phyloP scores from a whole-genome alignment of 1,139 yeast species.

The Pichia sp. region DNA sequence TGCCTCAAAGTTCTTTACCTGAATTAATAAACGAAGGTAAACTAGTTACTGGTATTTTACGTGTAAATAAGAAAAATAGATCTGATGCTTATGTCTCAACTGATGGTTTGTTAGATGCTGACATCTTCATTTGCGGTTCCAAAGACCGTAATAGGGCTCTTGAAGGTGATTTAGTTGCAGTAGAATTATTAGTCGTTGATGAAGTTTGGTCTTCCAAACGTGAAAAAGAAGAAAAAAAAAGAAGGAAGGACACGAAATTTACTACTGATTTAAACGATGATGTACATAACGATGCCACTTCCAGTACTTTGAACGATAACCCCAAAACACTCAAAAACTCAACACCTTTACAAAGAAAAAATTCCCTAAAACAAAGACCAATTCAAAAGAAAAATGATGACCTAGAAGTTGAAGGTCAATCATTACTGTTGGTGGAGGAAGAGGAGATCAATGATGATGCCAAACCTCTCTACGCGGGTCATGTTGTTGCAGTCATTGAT shows the following conservation, averaged over 20 bases:
- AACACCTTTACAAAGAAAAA: conserved; percentile 58
- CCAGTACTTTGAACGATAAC: conserved; percentile 13
- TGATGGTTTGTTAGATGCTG: conserved; percentile 92
- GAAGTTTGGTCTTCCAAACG: conserved; percentile 97
- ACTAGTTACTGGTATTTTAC: conserved; percentile 81
- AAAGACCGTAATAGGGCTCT: conserved; percentile 96
- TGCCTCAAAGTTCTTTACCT: conserved; percentile 90
- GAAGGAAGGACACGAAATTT: conserved; percentile 61
- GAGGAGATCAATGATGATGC: conserved; percentile 91
- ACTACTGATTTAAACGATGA: conserved; percentile 45
- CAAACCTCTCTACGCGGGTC: conserved; percentile 95
- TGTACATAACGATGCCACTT: conserved; percentile 60
- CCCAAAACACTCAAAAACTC: conserved; percentile 13
- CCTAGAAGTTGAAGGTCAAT: conserved; percentile 97
- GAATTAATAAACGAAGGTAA: conserved; percentile 84
- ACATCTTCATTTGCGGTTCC: conserved; percentile 96
- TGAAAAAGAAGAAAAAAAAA: conserved; percentile 94
- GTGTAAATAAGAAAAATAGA: conserved; percentile 92
- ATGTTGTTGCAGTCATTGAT: conserved; percentile 95
- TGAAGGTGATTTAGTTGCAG: conserved; percentile 95
- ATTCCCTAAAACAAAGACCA: conserved; percentile 90
- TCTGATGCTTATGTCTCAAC: conserved; percentile 97
- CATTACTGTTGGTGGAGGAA: conserved; percentile 82
- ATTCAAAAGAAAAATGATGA: conserved; percentile 98
- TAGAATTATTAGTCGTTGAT: conserved; percentile 86